phyloP scores from a whole-genome alignment of 2,329 filamentous ascomycete genomes.

The Trichoderma sp. region DNA sequence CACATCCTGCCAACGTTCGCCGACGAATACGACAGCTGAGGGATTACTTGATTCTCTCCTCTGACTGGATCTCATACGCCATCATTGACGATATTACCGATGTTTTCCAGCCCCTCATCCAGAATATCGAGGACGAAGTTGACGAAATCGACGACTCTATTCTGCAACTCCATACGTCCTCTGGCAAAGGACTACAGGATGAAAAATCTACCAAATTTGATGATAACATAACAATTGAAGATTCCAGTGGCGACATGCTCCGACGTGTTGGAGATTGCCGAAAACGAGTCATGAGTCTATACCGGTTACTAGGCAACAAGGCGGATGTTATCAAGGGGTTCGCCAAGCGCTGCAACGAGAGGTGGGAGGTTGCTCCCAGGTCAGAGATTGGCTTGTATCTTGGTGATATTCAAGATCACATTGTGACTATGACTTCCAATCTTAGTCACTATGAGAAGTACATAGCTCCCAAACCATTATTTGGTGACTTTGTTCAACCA shows the following conservation, averaged over 20 bases:
- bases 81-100: slow-evolving; percentile 99
- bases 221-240: slow-evolving; percentile 42
- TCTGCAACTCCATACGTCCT: slow-evolving; percentile 69
- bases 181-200: slow-evolving; percentile 42
- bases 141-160: slow-evolving; percentile 96
- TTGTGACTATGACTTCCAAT: slow-evolving; percentile 97
- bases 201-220: slow-evolving; percentile 46
- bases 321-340: slow-evolving; percentile 99
- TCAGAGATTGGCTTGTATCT: slow-evolving; percentile 97
- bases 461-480: neutral
- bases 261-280: slow-evolving; percentile 88
- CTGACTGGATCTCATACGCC: slow-evolving; percentile 98
- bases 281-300: slow-evolving; percentile 96
- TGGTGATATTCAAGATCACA: slow-evolving; percentile 98
- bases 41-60: slow-evolving; percentile 88
- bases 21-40: slow-evolving; percentile 88
- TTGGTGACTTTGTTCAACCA: neutral
- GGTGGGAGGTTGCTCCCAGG: slow-evolving; percentile 92
- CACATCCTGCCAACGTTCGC: slow-evolving; percentile 93
- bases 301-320: slow-evolving; percentile 90
- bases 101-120: slow-evolving; percentile 88
- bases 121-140: slow-evolving; percentile 91
- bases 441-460: slow-evolving; percentile 95
- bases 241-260: slow-evolving; percentile 75
- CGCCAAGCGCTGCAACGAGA: slow-evolving; percentile 95